Evolutionary conservation across 176 grass and related monocot genomes (phyloP), one percentile per base, ranked within the genome.

Genomic region (Saccharum spontaneum): DNA sequence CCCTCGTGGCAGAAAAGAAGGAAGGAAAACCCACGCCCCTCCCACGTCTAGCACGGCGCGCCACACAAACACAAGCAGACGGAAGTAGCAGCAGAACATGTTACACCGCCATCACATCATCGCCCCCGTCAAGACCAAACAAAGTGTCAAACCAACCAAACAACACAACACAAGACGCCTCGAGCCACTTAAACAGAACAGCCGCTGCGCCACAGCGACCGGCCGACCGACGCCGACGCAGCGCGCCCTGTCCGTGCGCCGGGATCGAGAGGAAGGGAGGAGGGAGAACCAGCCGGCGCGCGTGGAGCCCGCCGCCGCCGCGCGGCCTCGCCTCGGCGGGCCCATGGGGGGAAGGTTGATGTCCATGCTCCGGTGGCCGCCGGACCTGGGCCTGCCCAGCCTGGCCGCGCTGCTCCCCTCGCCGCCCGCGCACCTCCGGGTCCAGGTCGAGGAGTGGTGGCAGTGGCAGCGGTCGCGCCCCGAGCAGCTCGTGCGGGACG

Each of bases 341-440:
- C 11, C 60, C 66, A 95, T 95, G 93, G 86, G 70, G 66, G 85
- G 83, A 24, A 76, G 70, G 81, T 85, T 93, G 55, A 81, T 90
- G 67, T 92, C 93, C 54, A 76, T 95, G 74, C 89, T 95, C 70
- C 85, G 88, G 84, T 90, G 90, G 90, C 83, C 90, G 41, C 85
- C 67, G 62, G 48, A 85, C 69, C 87, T 94, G 30, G 87, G 81
- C 41, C 81, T 89, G 65, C 80, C 90, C 26, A 79, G 89, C 90
- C 69, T 92, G 30, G 31, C 76, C 3, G 67, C 73, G 49, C 85
- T 90, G 73, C 54, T 94, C 72, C 89, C 89, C 7, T 77, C 86
- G 52, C 20, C 81, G 26, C 75, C 85, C 2, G 1, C 49, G 50
- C 34, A 30, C 37, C 37, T 83, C 82, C 89, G 65, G 55, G 59